These are phyloP conservation scores for Capronia epimyces DNA, from an alignment of 2,329 filamentous ascomycete genomes.

Conservation along the genomic window DNA sequence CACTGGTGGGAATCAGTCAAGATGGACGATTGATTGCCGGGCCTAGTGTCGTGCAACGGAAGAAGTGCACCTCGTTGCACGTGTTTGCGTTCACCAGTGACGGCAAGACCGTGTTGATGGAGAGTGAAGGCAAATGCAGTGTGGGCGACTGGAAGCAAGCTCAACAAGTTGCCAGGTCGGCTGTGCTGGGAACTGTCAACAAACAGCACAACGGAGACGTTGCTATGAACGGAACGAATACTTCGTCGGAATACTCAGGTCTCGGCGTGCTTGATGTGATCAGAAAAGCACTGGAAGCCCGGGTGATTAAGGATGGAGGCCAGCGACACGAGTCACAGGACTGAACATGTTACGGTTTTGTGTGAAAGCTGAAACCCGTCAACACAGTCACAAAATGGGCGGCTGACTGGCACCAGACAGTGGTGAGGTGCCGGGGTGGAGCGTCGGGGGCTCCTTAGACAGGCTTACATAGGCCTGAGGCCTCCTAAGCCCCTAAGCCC, in stretches of 20 bases:
- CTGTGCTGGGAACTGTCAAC: slow-evolving; percentile 50
- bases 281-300: slow-evolving; percentile 24
- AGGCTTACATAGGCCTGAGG: background rate
- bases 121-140: slow-evolving; percentile 76
- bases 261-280: slow-evolving; percentile 20
- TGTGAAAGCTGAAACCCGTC: slow-evolving; percentile 23
- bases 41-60: slow-evolving; percentile 59
- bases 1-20: slow-evolving; percentile 55
- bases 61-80: slow-evolving; percentile 65
- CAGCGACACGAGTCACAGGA: slow-evolving; percentile 25
- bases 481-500: background rate
- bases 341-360: slow-evolving; percentile 17
- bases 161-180: slow-evolving; percentile 57
- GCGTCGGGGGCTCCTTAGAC: background rate
- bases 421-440: slow-evolving; percentile 18
- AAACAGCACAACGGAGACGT: slow-evolving; percentile 23
- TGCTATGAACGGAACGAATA: slow-evolving; percentile 16
- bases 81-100: slow-evolving; percentile 76
- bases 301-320: slow-evolving; percentile 25
- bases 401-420: slow-evolving; percentile 19
- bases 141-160: slow-evolving; percentile 69
- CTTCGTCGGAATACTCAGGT: slow-evolving; percentile 9
- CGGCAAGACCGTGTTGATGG: slow-evolving; percentile 66
- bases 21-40: slow-evolving; percentile 47
- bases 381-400: slow-evolving; percentile 12